Conservation (phyloP, 2,329 filamentous ascomycete species). For the Juglanconis sp. region DNA sequence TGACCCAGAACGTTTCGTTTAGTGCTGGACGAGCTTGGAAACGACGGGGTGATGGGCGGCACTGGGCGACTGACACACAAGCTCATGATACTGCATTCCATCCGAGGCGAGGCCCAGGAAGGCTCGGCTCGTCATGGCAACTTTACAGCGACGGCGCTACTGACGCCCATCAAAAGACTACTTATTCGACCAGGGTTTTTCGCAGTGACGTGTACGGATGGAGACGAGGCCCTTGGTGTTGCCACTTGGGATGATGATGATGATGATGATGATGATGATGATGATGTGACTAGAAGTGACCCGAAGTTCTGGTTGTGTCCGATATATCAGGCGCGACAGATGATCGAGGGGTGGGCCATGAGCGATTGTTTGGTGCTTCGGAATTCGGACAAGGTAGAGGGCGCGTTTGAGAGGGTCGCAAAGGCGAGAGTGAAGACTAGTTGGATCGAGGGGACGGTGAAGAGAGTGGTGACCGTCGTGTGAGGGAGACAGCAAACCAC, state of each 20-base stretch:
- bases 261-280: not conserved
- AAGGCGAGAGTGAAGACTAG: not conserved
- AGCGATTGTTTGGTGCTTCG: not conserved
- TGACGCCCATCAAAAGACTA: not conserved
- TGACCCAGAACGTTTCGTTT: not conserved
- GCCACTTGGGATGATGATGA: not conserved
- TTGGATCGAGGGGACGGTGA: not conserved
- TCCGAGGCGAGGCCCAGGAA: not conserved
- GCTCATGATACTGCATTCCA: not conserved
- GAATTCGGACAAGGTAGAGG: not conserved
- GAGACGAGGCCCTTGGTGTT: not conserved
- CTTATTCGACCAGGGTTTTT: not conserved
- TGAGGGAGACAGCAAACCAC: not conserved
- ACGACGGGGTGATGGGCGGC: not conserved
- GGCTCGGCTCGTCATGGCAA: too few species aligned
- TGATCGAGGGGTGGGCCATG: not conserved
- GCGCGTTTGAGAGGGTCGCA: not conserved
- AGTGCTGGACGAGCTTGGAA: not conserved
- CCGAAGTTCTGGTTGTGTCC: not conserved
- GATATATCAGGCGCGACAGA: not conserved
- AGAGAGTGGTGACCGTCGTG: not conserved
- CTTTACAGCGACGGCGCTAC: not conserved
- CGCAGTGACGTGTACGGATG: not conserved
- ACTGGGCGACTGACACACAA: not conserved
- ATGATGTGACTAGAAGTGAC: not conserved